Conservation (phyloP, 805 yeast genomes). For the Candida argentea region DNA sequence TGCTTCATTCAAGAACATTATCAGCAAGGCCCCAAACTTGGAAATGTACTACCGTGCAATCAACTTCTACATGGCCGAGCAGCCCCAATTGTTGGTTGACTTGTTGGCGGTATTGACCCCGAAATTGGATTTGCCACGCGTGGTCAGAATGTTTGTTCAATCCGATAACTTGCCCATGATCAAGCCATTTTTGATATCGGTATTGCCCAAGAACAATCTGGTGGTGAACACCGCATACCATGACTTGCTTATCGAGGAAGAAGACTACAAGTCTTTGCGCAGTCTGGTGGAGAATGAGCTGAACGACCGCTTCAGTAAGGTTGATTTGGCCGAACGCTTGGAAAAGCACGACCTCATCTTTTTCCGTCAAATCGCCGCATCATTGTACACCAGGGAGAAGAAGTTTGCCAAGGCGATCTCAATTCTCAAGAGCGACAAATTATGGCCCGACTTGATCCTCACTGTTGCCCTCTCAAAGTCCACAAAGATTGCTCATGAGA, state of each 20-base stretch:
- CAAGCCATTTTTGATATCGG: constrained; percentile 89
- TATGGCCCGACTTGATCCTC: constrained; percentile 90
- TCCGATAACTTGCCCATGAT: constrained; percentile 94
- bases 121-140: constrained; percentile 88
- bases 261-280: constrained; percentile 84
- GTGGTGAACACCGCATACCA: constrained; percentile 94
- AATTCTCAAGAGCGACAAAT: constrained; percentile 80
- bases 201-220: constrained; percentile 80
- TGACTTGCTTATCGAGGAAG: constrained; percentile 90
- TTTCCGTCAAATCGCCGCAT: constrained; percentile 94
- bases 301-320: constrained; percentile 83
- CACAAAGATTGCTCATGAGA: constrained; percentile 76
- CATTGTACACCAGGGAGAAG: constrained; percentile 87
- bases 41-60: constrained; percentile 97
- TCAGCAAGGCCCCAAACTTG: constrained; percentile 89
- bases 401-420: constrained; percentile 86
- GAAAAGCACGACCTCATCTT: constrained; percentile 86
- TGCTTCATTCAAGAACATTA: constrained; percentile 83
- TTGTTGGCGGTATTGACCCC: constrained; percentile 75
- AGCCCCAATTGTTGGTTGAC: constrained; percentile 85
- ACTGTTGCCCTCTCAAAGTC: constrained; percentile 81
- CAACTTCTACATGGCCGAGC: constrained; percentile 85
- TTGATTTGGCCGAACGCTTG: constrained; percentile 85
- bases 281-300: constrained; percentile 69
- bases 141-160: constrained; percentile 87